Evolutionary conservation across 2,329 filamentous ascomycete genomes (phyloP).

Genomic region (Pseudogymnoascus sp.): DNA sequence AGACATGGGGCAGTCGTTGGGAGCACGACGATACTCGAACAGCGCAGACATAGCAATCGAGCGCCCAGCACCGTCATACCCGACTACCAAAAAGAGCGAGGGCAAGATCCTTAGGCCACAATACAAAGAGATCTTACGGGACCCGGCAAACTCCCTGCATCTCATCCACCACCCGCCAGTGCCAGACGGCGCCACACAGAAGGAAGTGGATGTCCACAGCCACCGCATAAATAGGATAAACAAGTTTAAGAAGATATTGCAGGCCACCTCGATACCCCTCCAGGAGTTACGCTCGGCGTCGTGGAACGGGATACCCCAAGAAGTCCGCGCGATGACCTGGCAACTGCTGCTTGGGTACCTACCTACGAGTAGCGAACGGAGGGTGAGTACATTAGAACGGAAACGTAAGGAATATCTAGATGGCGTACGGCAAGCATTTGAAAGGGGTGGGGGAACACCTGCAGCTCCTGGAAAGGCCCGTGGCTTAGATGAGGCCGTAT

Average conservation of each 20-base stretch:
- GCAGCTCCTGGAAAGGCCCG: conserved; percentile 41
- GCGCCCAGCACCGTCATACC: conserved; percentile 73
- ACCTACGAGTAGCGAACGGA: conserved; percentile 89
- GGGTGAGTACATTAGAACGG: conserved; percentile 81
- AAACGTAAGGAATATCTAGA: conserved; percentile 97
- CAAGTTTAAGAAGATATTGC: conserved; percentile 94
- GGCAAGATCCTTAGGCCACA: conserved; percentile 94
- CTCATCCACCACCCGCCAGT: conserved; percentile 81
- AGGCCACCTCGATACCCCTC: conserved; percentile 82
- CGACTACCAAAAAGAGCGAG: conserved; percentile 79
- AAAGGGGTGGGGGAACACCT: conserved; percentile 52
- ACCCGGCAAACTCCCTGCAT: conserved; percentile 88
- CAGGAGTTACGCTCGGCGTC: conserved; percentile 76
- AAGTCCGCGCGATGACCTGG: conserved; percentile 99
- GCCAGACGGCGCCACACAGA: conserved; percentile 65
- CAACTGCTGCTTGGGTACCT: conserved; percentile 91
- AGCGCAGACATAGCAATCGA: conserved; percentile 94
- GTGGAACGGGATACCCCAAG: conserved; percentile 90
- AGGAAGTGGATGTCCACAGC: conserved; percentile 79
- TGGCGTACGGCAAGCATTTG: conserved; percentile 69
- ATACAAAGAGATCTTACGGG: conserved; percentile 89
- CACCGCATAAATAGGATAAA: conserved; percentile 90
- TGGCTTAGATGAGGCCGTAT: conserved; percentile 91
- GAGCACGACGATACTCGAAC: conserved; percentile 61
- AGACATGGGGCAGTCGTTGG: conserved; percentile 33